Conservation (phyloP, 1,284 basidiomycete species). For the Microbotryum violaceum region DNA sequence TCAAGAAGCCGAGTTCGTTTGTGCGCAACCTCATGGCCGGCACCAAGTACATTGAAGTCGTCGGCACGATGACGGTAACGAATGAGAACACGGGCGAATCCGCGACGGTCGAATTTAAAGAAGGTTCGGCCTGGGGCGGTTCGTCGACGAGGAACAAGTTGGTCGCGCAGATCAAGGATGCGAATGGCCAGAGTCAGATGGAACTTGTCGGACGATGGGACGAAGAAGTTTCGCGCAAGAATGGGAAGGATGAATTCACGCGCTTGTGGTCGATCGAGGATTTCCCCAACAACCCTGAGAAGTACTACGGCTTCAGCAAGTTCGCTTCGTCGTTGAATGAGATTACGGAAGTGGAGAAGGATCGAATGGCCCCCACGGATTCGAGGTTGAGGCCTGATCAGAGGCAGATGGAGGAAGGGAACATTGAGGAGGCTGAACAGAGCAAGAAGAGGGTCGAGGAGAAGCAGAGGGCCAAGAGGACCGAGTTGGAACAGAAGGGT, state of each 20-base stretch:
- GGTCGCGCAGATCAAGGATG: constrained; percentile 53
- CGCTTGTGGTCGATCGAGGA: constrained; percentile 36
- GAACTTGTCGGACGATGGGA: constrained; percentile 32
- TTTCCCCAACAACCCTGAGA: constrained; percentile 52
- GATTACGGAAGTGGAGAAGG: constrained; percentile 57
- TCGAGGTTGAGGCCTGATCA: constrained; percentile 80
- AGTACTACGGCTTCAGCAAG: constrained; percentile 61
- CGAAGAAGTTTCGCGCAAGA: constrained; percentile 32
- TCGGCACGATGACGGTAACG: constrained; percentile 61
- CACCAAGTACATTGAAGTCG: constrained; percentile 77
- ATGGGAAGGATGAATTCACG: constrained; percentile 29
- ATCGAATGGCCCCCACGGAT: constrained; percentile 69
- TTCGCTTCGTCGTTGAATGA: constrained; percentile 78
- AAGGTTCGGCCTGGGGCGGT: constrained; percentile 43
- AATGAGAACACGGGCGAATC: constrained; percentile 51
- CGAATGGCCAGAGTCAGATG: constrained; percentile 47
- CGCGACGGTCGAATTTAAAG: constrained; percentile 73
- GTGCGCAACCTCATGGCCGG: constrained; percentile 83
- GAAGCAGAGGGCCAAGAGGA: constrained; percentile 42
- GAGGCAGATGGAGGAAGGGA: constrained; percentile 70
- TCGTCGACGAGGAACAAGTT: constrained; percentile 54
- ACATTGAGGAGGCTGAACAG: constrained; percentile 64
- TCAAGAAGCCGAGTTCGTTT: constrained; percentile 67
- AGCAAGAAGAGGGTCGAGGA: constrained; percentile 69
- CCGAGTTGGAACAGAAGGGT: constrained; percentile 41